Evolutionary conservation across 164 flowering plant genomes (phyloP), one percentile per base, ranked within the genome.

Genomic region (Akebia trifoliata): DNA sequence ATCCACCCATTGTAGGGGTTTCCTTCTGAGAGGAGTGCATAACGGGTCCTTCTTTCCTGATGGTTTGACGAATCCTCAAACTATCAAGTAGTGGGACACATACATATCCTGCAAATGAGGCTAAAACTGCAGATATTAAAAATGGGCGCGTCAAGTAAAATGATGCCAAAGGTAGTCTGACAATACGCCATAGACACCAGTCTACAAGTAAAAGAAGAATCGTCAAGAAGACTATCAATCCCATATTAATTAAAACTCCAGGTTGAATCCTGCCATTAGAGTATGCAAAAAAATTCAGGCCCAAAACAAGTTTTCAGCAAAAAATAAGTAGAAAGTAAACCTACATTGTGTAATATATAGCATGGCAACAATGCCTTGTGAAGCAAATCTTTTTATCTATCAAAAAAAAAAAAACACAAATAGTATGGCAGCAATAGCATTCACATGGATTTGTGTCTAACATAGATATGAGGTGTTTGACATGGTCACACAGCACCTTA

Each of bases 1-100:
- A 48, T 40, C 98, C 96, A 58, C 95, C 98, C 90, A 92, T 81
- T 2, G 95, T 87, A 10, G 96, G 90, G 28, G 86, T 85, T 59
- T 81, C 78, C 59, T 63, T 78, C 69, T 78, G 78, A 32, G 56
- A 64, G 50, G 62, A 60, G 46, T 81, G 84, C 56, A 54, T 52
- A 36, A 21, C 26, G 32, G 87, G 81, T 18, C 85, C 82, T 75
- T 72, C 77, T 72, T 59, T 68, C 70, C 78, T 72, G 1, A 75
- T 48, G 12, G 74, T 66, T 54, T 82, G 86, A 62, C 64, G 63
- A 42, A 87, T 46, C 71, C 70, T 84, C 32, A 85, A 63, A 36
- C 61, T 63, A 49, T 63, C 60, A 50, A 92, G 73, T 32, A 92
- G n/a, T 22, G 95, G 98, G 45, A 92, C 77, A 56, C 73, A 79